Evolutionary conservation across 2,329 filamentous ascomycete species (phyloP), one percentile per base, ranked within the genome.

Genomic region (Juglanconis oblonga): DNA sequence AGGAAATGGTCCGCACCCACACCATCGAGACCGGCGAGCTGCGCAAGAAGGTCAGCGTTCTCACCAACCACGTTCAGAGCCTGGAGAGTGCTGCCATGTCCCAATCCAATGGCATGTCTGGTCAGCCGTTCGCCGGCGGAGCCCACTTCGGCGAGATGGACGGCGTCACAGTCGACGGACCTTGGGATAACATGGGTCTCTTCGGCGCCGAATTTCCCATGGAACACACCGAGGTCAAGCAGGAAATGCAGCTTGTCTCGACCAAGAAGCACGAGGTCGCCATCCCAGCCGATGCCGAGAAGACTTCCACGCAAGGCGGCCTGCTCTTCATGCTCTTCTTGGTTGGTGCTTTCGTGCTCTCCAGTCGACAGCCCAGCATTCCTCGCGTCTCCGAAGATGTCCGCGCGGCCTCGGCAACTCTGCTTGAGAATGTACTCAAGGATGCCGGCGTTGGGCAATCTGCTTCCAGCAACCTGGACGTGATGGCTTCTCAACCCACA

Each of bases 281-380:
- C 58, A 73, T 80, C 54, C 71, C 76, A 48, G 71, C 72, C 67
- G 81, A 86, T 47, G 73, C 75, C 61, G 85, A 89, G 64, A 88
- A 88, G 77, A 78, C 84, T 61, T 83, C 87, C 63, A 88, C 91
- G 67, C 90, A 93, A 69, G 91, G 92, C 55, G 86, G 91, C 69
- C 78, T 98, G 69, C 82, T 98, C 73, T 89, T 94, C 75, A 96
- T 97, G 92, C 90, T 97, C 67, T 90, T 99, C 71, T 89, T 99
- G 57, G 93, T 97, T 65, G 95, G 95, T 71, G 95, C 95, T 56
- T 97, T 97, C 72, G 92, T 98, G 68, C 89, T 95, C 64, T 97
- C 94, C 36, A 96, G 93, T 76, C 87, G 87, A 67, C 85, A 87
- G n/a, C 85, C 87, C 44, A 85, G 86, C 66, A 87, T 96, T 67